Base-by-base conservation (phyloP, 176 grass and related monocot genomes). In the Oryza nivara region DNA sequence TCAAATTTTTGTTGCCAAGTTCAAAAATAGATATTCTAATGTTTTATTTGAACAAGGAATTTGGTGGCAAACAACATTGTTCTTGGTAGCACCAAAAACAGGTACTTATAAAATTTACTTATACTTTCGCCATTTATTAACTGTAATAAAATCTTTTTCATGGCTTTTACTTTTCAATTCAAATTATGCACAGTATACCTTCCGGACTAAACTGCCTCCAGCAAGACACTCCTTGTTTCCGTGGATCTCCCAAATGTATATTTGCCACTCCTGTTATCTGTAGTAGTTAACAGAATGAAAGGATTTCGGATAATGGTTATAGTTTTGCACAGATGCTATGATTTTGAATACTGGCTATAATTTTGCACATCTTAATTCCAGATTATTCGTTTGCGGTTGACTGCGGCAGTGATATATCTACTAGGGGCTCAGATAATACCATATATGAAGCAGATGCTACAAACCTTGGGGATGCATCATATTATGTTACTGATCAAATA, bases 151-250 rank as follows among this genome's bases (percentile, higher is more conserved):
- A 1, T 46, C 15, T 65, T 73, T 65, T 1, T 80, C 13, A 12
- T 6, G 41, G 11, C 20, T 65, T 79, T 0, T 38, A 26, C 20
- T 74, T 43, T 65, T 9, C 5, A 71, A 34, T 71, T 72, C 15
- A 73, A 74, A 67, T 47, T 82, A 22, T 47, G 68, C 43, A 34
- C 70, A 95, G 93, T 44, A 17, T 87, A 68, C 79, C 71, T 80
- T 85, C 88, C 81, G 88, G 91, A 41, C 67, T 98, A 43, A 67
- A 88, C 40, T 98, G 95, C 79, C 92, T 98, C 46, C 95, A 98
- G 70, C 68, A 86, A 80, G 84, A 92, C 88, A 85, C 78, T 61
- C 92, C 91, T 48, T 98, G 95, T 86, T 78, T 85, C 85, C 88
- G 34, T 51, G 85, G 77, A 65, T 90, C 89, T 86, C 95, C 92